Evolutionary conservation across 805 yeast genomes (phyloP), one percentile per base, ranked within the genome.

Genomic region (Ogataea pignaliae): DNA sequence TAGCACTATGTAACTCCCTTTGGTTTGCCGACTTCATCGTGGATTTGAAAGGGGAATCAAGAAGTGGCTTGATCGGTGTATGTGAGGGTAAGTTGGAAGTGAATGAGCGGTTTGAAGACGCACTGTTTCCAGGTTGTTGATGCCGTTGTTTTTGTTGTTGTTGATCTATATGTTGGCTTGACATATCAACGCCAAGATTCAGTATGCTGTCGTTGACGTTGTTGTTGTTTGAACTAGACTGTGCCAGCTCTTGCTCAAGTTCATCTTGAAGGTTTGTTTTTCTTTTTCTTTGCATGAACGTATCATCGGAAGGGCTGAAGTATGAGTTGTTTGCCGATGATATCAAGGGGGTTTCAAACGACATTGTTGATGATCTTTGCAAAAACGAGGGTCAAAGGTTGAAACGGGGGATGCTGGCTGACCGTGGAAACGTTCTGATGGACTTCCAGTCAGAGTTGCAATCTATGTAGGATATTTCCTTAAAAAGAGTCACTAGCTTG

Each of bases 31-130:
- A 28, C 39, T 39, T 40, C 36, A 18, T 16, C 40, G 50, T 35
- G 14, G 59, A 43, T 46, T 57, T 58, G 48, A 64, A 60, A 2
- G 69, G 68, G 3, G 69, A 62, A 26, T 58, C 52, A 14, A 62
- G 56, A 28, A 65, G 50, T 17, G 67, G 62, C 41, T 59, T 64
- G 33, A 61, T 53, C 3, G 66, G 67, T 1, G 66, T 55, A 36
- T 55, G 46, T 3, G 59, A 45, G 3, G 55, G 38, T 2, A 56
- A 33, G 16, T 42, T 46, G 12, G 45, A 35, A 8, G 46, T 43
- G 3, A 47, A 33, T 8, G 47, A 39, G 2, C 33, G 17, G 10
- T 43, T 40, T 11, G 39, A 12, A 31, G 47, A 9, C 4, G 28
- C 28, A 45, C 15, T 32, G 42, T 4, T 21, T 29, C 40, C 30